A percentile compares a stretch with the other conserved stretches of the same genome.
phyloP scores from a whole-genome alignment of 2,329 filamentous ascomycete species.

The Ophiosphaerella narmari region DNA sequence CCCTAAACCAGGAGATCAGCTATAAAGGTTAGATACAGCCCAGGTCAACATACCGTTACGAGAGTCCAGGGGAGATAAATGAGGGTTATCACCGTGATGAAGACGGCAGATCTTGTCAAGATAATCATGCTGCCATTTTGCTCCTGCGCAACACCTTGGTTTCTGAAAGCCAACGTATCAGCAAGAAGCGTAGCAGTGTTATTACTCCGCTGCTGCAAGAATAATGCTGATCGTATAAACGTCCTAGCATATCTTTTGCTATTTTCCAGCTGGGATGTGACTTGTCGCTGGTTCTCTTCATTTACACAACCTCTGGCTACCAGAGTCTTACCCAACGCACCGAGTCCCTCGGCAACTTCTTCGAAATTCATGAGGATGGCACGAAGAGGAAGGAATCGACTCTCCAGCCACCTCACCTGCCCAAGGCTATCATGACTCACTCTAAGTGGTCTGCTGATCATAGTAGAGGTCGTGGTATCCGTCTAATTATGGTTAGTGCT shows the following conservation, averaged over 20 bases:
- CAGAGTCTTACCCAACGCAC: background rate
- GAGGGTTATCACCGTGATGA: conserved; percentile 19
- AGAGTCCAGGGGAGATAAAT: conserved; percentile 18
- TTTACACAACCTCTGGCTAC: background rate
- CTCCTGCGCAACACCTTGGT: conserved; percentile 9
- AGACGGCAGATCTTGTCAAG: conserved; percentile 15
- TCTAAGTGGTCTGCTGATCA: conserved; percentile 20
- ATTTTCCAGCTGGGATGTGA: conserved; percentile 9
- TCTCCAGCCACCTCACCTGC: conserved; percentile 19
- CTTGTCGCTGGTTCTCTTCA: background rate
- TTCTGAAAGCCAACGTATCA: conserved; percentile 11
- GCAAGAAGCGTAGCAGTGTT: conserved; percentile 2
- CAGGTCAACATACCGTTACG: conserved; percentile 4
- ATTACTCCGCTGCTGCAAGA: conserved; percentile 5
- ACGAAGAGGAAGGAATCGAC: conserved; percentile 19
- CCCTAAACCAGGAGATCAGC: conserved; percentile 27
- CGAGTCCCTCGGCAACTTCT: background rate
- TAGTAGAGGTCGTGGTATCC: conserved; percentile 9
- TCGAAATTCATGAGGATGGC: conserved; percentile 15
- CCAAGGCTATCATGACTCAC: conserved; percentile 23
- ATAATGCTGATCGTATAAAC: conserved; percentile 1
- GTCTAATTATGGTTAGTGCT: background rate
- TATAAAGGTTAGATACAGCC: background rate
- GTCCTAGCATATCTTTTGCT: conserved; percentile 2
- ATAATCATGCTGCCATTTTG: conserved; percentile 14